These are phyloP conservation scores for Spizellomyces sp. DNA, from an alignment of 192 early-diverging fungal genomes.

Conservation along the genomic window DNA sequence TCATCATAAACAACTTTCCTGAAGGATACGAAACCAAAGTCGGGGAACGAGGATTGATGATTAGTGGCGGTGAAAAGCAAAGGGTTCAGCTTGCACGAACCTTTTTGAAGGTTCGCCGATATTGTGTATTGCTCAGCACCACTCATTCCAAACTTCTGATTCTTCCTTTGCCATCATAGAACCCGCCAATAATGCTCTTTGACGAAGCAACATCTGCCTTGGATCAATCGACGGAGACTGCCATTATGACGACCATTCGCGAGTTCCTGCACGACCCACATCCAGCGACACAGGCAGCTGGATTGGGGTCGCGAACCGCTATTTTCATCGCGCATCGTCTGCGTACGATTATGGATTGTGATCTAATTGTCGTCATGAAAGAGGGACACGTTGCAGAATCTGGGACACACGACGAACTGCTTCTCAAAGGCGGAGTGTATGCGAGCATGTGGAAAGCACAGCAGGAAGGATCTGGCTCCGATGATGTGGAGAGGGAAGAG, in stretches of 20 bases:
- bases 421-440: conserved; percentile 75
- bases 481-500: background rate
- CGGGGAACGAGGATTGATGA: conserved; percentile 82
- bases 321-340: conserved; percentile 95
- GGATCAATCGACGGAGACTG: conserved; percentile 59
- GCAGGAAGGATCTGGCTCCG: conserved; percentile 18
- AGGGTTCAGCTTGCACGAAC: conserved; percentile 88
- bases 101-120: conserved; percentile 76
- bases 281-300: conserved; percentile 1
- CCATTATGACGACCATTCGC: conserved; percentile 50
- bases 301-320: conserved; percentile 64
- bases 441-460: conserved; percentile 88
- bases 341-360: conserved; percentile 86
- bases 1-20: conserved; percentile 69
- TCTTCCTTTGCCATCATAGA: conserved; percentile 27
- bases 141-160: background rate
- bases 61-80: conserved; percentile 75
- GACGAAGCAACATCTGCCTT: conserved; percentile 87
- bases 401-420: conserved; percentile 81
- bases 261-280: conserved; percentile 36
- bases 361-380: conserved; percentile 89
- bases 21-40: conserved; percentile 84
- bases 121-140: background rate
- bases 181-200: conserved; percentile 77
- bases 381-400: conserved; percentile 83